Conservation (phyloP, 139 green algal genomes). For the Chlamydomonas schloesseri region DNA sequence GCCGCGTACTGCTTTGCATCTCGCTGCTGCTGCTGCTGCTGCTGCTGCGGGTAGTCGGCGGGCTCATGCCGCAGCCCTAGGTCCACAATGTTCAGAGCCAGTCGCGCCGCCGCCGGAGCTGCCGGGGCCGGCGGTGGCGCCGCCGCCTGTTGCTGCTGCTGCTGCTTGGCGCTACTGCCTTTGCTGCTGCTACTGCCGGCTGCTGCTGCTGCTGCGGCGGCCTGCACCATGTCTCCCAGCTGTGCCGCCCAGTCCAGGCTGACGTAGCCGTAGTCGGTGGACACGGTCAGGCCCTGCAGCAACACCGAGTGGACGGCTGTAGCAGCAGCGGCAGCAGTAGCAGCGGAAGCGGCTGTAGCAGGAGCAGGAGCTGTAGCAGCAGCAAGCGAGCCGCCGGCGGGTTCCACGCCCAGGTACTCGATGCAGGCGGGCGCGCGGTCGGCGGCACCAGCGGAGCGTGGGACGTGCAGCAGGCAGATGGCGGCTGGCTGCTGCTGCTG, state of each 20-base stretch:
- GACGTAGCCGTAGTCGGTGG: constrained; percentile 51
- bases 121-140: not conserved
- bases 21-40: constrained; percentile 7
- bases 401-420: constrained; percentile 37
- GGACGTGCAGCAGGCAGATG: constrained; percentile 40
- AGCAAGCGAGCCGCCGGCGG: not conserved
- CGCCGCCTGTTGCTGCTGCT: not conserved
- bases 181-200: not conserved
- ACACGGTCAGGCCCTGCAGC: constrained; percentile 53
- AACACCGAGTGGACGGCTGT: constrained; percentile 38
- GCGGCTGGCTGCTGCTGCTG: not conserved
- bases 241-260: constrained; percentile 49
- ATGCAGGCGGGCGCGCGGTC: constrained; percentile 29
- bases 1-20: not conserved
- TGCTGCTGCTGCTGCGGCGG: not conserved
- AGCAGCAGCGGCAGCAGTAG: not conserved
- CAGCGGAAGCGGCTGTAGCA: not conserved
- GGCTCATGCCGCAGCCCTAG: constrained; percentile 58
- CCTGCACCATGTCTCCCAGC: constrained; percentile 8
- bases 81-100: constrained; percentile 43
- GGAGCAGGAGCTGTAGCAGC: no score
- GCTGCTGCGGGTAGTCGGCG: constrained; percentile 41
- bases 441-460: not conserved
- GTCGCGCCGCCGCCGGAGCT: not conserved
- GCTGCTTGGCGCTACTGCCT: not conserved